Evolutionary conservation across 257 asterid genomes (phyloP).

Genomic region (Verbena officinalis): DNA sequence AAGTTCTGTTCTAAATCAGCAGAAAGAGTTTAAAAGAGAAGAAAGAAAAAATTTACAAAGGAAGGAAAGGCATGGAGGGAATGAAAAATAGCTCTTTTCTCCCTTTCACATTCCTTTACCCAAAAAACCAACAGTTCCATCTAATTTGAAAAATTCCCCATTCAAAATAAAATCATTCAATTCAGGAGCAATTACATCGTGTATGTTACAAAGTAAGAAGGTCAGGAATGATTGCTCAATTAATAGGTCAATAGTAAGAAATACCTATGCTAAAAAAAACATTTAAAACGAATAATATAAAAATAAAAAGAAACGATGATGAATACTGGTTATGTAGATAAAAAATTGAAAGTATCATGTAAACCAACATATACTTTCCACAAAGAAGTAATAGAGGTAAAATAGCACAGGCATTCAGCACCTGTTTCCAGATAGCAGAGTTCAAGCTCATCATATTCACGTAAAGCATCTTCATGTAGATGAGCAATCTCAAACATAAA

Average conservation of each 20-base stretch:
- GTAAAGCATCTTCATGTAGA: slow-evolving; percentile 97
- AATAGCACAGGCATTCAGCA: slow-evolving; percentile 34
- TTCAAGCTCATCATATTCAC: slow-evolving; percentile 98
- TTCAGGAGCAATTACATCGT: slow-evolving; percentile 7
- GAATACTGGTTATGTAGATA: slow-evolving; percentile 4
- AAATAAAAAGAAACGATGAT: background rate
- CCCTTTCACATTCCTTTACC: background rate
- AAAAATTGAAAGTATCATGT: background rate
- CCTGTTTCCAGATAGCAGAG: slow-evolving; percentile 99
- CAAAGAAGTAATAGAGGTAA: slow-evolving; percentile 22
- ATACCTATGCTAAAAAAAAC: background rate
- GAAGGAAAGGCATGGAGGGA: background rate
- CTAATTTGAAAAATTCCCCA: background rate
- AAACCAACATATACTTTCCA: slow-evolving; percentile 27
- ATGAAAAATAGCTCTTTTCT: background rate
- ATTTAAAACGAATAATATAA: background rate
- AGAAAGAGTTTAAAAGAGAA: slow-evolving; percentile 1
- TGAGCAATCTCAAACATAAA: slow-evolving; percentile 97
- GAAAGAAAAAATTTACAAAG: background rate
- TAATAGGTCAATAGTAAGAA: background rate
- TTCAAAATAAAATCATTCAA: background rate
- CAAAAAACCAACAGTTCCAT: slow-evolving; percentile 18
- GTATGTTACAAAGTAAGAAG: slow-evolving; percentile 1
- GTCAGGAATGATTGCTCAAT: slow-evolving; percentile 10
- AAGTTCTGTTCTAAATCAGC: slow-evolving; percentile 5